These are phyloP conservation scores for Colletotrichum eremochloae DNA, from an alignment of 2,329 filamentous ascomycete species.

Conservation along the genomic window DNA sequence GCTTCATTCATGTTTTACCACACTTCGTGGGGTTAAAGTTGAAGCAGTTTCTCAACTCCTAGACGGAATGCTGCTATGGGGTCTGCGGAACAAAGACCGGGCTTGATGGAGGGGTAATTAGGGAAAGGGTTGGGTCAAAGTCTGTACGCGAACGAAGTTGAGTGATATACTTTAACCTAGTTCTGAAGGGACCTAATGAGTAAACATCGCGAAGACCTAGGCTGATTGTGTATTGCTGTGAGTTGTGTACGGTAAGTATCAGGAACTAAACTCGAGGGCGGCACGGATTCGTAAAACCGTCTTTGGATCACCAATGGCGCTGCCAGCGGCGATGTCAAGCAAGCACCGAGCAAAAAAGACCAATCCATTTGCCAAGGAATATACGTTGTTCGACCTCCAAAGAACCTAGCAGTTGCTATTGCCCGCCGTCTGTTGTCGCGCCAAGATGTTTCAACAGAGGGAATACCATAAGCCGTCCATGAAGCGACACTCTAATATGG, in stretches of 20 bases:
- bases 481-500: not conserved
- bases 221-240: too few relatives aligned
- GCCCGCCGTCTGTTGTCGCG: not conserved
- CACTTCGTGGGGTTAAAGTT: constrained; percentile 23
- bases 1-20: constrained; percentile 32
- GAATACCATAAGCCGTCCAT: not conserved
- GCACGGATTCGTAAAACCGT: constrained; percentile 14
- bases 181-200: too few relatives aligned
- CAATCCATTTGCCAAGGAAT: not conserved
- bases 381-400: not conserved
- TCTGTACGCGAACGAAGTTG: not conserved
- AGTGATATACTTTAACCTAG: not conserved
- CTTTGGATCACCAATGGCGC: not conserved
- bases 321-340: not conserved
- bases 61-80: not conserved
- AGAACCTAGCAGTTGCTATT: not conserved
- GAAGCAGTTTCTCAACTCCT: not conserved
- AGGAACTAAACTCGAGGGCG: not conserved
- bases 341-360: not conserved
- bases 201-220: not conserved
- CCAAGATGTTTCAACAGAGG: not conserved
- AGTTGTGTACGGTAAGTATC: not conserved
- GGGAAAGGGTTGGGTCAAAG: not conserved
- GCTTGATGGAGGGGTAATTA: not conserved
- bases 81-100: not conserved